A percentile compares a stretch with the other conserved stretches of the same genome.
Conservation (phyloP, 1,284 basidiomycete genomes). For the Pascua sp. region DNA sequence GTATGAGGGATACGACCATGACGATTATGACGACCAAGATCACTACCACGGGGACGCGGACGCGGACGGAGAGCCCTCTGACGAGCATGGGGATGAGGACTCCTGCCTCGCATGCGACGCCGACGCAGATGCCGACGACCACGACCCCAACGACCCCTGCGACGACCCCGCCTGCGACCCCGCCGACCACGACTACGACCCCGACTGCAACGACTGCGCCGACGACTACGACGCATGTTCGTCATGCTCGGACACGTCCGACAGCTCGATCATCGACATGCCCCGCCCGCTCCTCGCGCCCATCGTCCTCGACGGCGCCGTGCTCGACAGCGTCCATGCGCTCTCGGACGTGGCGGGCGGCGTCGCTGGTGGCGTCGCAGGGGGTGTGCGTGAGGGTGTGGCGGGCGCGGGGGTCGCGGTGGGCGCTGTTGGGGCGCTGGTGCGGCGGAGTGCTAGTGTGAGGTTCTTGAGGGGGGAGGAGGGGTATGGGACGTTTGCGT, state of each 20-base stretch:
- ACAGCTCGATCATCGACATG: slow-evolving; percentile 19
- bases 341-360: background rate
- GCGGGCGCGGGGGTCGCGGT: background rate
- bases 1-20: too few species aligned
- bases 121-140: background rate
- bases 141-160: background rate
- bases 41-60: background rate
- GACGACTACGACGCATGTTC: background rate
- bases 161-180: background rate
- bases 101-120: background rate
- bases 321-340: too few species aligned
- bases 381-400: background rate
- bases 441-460: background rate
- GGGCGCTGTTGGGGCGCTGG: background rate
- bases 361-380: background rate
- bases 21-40: background rate
- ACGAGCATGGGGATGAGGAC: background rate
- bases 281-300: slow-evolving; percentile 11
- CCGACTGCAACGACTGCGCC: background rate
- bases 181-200: background rate
- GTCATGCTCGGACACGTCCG: background rate
- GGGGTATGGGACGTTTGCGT: slow-evolving; percentile 4
- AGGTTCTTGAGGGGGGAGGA: background rate
- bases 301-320: slow-evolving; percentile 2
- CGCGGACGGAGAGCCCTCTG: background rate